Evolutionary conservation across 2,329 filamentous ascomycete genomes (phyloP), one percentile per base, ranked within the genome.

Genomic region (Fusarium clavum): DNA sequence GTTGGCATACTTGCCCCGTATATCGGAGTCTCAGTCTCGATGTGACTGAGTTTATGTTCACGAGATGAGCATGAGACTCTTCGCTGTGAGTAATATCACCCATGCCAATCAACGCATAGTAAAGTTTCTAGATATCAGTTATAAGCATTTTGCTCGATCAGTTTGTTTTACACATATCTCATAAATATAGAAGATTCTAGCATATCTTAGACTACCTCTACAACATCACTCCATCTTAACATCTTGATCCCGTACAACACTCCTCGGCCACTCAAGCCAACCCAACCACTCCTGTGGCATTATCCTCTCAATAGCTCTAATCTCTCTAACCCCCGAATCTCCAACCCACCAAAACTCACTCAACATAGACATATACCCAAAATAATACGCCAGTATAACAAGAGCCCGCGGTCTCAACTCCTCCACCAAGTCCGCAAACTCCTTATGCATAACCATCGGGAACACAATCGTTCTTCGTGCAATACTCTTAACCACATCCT

Each of bases 361-460:
- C 27, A 58, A 14, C 34, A 43, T 61, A 7, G 58, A 57, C 44
- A 61, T 10, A 11, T 48, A n/a, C 6, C 27, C 53, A 48, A 59
- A 61, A 38, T 49, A 61, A 24, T 61, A 29, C 11, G 58, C 53
- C 5, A 61, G 29, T 13, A 61, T 47, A 13, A 61, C 44, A 43
- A 58, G 58, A 14, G 58, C 58, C 16, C 34, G 18, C 4, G 58
- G 58, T 6, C 58, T 34, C 32, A 61, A 29, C 22, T 61, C 53
- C 6, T 61, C 27, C 11, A 59, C 53, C 14, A 61, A 13, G n/a
- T 61, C 44, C 7, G 27, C 34, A 11, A 61, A 61, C 12, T 40
- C 38, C n/a, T 44, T 49, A 20, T 27, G 34, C 34, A 61, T 45
- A 12, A 59, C 16, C 53, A 59, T 61, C 5, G 58, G 53, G 1